Conservation (phyloP, 305 asterid species). For the Euphrasia arctica region DNA sequence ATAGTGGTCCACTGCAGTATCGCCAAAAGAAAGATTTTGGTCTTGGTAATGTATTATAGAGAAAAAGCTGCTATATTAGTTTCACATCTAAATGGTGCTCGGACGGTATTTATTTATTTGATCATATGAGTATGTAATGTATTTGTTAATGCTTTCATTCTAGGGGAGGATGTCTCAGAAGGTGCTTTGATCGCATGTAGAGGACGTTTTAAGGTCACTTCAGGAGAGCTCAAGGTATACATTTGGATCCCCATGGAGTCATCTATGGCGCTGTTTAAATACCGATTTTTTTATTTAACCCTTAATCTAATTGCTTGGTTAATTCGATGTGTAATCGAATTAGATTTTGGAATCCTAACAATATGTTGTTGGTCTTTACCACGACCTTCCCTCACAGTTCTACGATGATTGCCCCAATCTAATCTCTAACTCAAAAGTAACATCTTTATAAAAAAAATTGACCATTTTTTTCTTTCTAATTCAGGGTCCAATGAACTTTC, state of each 20-base stretch:
- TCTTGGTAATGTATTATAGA: conserved; percentile 44
- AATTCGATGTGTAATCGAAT: no score
- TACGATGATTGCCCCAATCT: background rate
- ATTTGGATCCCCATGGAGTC: background rate
- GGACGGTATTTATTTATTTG: background rate
- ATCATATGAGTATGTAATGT: background rate
- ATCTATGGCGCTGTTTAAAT: background rate
- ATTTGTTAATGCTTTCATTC: conserved; percentile 20
- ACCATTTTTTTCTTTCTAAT: conserved; percentile 21
- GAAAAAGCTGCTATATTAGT: background rate
- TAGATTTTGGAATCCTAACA: no score
- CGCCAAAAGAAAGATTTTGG: conserved; percentile 67
- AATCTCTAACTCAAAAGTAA: no score
- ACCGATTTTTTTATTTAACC: no score
- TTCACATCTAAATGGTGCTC: conserved; percentile 16
- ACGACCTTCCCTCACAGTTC: background rate
- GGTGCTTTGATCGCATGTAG: conserved; percentile 76
- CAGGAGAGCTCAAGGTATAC: conserved; percentile 72
- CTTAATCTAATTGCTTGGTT: no score
- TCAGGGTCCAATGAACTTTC: conserved; percentile 50
- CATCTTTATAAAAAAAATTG: conserved; percentile 17
- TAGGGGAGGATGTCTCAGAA: conserved; percentile 81
- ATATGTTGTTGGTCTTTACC: background rate
- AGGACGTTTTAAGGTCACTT: conserved; percentile 97
- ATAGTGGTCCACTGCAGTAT: conserved; percentile 86